Percentiles rank a stretch among this genome's conserved stretches.
phyloP scores from a whole-genome alignment of 2,329 filamentous ascomycete species.

The Monilinia aucupariae region DNA sequence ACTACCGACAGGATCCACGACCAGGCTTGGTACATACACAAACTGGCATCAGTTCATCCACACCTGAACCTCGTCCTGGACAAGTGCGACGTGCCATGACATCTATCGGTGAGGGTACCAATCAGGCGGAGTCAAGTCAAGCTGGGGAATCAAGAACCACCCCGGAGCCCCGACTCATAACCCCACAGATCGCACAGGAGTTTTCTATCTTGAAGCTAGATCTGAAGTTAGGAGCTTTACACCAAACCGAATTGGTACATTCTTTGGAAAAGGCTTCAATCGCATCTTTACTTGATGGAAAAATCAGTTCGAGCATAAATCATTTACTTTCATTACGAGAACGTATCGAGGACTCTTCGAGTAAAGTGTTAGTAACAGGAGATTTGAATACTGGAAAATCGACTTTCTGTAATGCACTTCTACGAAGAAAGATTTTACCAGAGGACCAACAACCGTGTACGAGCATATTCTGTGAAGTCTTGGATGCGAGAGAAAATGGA shows the following conservation, averaged over 20 bases:
- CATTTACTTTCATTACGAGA: conserved; percentile 83
- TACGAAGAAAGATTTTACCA: conserved; percentile 85
- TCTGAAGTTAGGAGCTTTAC: conserved; percentile 78
- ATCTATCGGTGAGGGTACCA: conserved; percentile 52
- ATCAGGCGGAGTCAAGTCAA: conserved; percentile 65
- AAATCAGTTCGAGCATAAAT: conserved; percentile 88
- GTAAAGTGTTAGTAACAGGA: conserved; percentile 92
- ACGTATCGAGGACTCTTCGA: conserved; percentile 93
- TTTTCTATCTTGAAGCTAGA: conserved; percentile 95
- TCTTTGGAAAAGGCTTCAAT: conserved; percentile 90
- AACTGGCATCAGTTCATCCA: conserved; percentile 42
- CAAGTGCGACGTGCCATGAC: conserved; percentile 66
- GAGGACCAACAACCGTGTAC: conserved; percentile 98
- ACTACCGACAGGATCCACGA: conserved; percentile 47
- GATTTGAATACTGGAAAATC: conserved; percentile 97
- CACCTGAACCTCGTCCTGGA: conserved; percentile 42
- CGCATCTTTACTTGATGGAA: conserved; percentile 83
- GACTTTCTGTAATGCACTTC: conserved; percentile 95
- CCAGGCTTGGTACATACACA: conserved; percentile 60
- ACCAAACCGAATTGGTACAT: conserved; percentile 87
- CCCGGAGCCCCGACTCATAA: conserved; percentile 76
- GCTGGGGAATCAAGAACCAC: conserved; percentile 55
- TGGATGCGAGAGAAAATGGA: conserved; percentile 86
- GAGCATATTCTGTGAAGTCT: conserved; percentile 94
- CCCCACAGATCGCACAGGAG: conserved; percentile 88